Conservation (phyloP, 352 stramenopile genomes). For the Phytophthora crassamura region DNA sequence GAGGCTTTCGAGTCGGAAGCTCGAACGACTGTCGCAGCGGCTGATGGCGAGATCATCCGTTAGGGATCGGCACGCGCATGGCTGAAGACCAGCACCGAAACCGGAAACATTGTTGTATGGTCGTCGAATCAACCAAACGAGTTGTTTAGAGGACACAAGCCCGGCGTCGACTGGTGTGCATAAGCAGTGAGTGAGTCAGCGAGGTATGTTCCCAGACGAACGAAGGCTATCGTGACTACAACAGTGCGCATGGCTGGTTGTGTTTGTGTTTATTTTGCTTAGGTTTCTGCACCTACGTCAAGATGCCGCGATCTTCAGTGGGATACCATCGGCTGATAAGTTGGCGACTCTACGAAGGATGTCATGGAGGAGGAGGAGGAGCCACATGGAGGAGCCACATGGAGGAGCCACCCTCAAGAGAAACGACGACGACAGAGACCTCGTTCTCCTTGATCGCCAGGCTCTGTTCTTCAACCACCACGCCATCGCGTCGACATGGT, state of each 20-base stretch:
- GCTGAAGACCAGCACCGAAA: constrained; percentile 23
- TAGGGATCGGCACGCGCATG: constrained; percentile 2
- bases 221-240: no score
- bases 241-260: no score
- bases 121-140: constrained; percentile 27
- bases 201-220: no score
- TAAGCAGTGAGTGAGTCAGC: no score
- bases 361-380: no score
- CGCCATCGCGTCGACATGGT: constrained; percentile 6
- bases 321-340: constrained; percentile 8
- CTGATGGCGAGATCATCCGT: not conserved
- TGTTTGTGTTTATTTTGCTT: no score
- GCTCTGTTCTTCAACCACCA: not conserved
- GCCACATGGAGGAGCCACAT: no score
- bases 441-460: not conserved
- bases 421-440: not conserved
- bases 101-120: constrained; percentile 1
- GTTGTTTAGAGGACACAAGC: no score
- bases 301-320: not conserved
- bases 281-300: no score
- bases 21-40: not conserved
- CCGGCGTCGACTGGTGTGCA: constrained; percentile 1
- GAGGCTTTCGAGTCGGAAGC: not conserved
- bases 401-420: not conserved
- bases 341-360: not conserved